Conservation (phyloP, 225 moss, liverwort and hornwort species). For the Physcomitrellopsis africana region DNA sequence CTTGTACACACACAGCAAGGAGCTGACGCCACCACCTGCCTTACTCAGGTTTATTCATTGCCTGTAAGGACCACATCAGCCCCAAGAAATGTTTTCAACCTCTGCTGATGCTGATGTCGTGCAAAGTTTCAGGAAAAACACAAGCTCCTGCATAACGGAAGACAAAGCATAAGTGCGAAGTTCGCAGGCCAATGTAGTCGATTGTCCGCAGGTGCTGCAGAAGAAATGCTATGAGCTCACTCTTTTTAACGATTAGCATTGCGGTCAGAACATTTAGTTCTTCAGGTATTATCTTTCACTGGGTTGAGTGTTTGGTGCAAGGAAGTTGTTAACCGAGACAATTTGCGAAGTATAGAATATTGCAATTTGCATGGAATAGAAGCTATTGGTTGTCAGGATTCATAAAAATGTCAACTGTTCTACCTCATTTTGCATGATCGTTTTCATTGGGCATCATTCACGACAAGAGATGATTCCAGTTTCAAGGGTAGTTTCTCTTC, state of each 20-base stretch:
- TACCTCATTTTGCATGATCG: background rate
- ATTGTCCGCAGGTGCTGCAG: constrained; percentile 56
- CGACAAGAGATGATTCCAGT: too few species aligned
- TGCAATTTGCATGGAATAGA: background rate
- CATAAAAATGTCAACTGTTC: background rate
- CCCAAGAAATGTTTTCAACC: too few species aligned
- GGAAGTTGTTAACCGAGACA: background rate
- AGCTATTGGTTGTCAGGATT: background rate
- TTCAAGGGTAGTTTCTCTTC: background rate
- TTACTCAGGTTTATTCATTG: too few species aligned
- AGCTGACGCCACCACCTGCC: too few species aligned
- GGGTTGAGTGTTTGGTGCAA: background rate
- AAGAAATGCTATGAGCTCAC: constrained; percentile 59
- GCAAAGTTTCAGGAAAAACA: too few species aligned
- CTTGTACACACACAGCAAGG: too few species aligned
- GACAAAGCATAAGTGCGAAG: constrained; percentile 65
- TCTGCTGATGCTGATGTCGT: too few species aligned
- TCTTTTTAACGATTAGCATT: constrained; percentile 41
- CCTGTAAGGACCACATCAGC: too few species aligned
- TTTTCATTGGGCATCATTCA: background rate
- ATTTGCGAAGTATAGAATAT: background rate
- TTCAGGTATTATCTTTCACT: constrained; percentile 44
- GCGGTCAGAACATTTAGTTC: constrained; percentile 55
- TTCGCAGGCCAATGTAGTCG: constrained; percentile 57
- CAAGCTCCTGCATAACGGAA: constrained; percentile 40